phyloP scores from a whole-genome alignment of 2,329 filamentous ascomycete genomes.

The Dactylonectria estremocensis region DNA sequence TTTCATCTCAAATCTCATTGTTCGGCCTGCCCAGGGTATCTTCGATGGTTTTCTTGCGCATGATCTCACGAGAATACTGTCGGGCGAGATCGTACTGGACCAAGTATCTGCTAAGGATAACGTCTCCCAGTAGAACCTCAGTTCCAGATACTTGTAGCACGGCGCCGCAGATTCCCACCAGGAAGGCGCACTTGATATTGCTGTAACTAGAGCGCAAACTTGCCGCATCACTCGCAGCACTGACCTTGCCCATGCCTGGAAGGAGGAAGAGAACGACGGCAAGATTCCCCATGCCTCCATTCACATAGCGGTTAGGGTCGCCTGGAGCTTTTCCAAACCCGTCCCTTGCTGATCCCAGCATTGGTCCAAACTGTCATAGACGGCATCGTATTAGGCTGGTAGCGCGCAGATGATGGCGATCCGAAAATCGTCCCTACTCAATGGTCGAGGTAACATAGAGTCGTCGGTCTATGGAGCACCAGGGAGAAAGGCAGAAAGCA shows the following conservation, averaged over 20 bases:
- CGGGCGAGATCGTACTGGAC: slow-evolving; percentile 51
- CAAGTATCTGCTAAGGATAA: slow-evolving; percentile 50
- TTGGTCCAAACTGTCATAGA: neutral
- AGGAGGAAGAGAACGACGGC: slow-evolving; percentile 48
- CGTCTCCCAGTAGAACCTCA: slow-evolving; percentile 51
- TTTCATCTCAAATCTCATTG: slow-evolving; percentile 45
- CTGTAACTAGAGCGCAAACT: slow-evolving; percentile 53
- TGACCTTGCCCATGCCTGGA: slow-evolving; percentile 48
- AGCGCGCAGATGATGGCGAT: slow-evolving; percentile 42
- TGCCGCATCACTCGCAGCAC: slow-evolving; percentile 45
- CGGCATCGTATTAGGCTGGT: slow-evolving; percentile 7
- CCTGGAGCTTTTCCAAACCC: neutral
- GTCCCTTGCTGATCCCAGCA: neutral
- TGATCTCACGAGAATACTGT: slow-evolving; percentile 43
- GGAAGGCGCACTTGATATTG: slow-evolving; percentile 50
- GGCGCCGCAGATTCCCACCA: slow-evolving; percentile 59
- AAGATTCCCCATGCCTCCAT: slow-evolving; percentile 44
- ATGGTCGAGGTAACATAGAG: neutral
- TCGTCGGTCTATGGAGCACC: no score
- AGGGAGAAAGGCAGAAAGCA: no score
- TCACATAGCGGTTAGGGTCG: slow-evolving; percentile 41
- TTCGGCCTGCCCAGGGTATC: slow-evolving; percentile 42
- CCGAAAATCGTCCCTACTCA: slow-evolving; percentile 19
- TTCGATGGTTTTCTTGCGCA: slow-evolving; percentile 42
- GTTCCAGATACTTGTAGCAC: slow-evolving; percentile 41